Evolutionary conservation across 257 asterid genomes (phyloP).

Genomic region (Schizonepeta tenuifolia): DNA sequence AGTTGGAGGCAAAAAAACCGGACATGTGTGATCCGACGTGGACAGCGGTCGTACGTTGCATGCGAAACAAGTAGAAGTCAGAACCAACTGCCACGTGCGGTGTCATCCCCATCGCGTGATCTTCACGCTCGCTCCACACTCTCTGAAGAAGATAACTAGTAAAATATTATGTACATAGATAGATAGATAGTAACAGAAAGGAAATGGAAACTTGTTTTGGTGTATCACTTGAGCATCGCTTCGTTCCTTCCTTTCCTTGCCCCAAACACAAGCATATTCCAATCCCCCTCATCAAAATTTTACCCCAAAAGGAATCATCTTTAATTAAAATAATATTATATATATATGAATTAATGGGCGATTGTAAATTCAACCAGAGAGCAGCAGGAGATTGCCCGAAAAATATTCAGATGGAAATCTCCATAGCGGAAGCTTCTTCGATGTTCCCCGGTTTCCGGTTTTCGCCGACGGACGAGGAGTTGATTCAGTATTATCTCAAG

Average conservation of each 20-base stretch:
- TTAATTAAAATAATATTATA: background rate
- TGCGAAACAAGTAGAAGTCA: conserved; percentile 36
- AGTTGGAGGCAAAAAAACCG: too few relatives aligned
- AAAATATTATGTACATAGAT: too few relatives aligned
- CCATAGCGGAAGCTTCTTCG: conserved; percentile 65
- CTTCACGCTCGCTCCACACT: conserved; percentile 22
- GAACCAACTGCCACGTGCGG: conserved; percentile 31
- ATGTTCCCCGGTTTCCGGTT: conserved; percentile 88
- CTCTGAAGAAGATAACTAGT: background rate
- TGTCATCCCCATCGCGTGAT: conserved; percentile 28
- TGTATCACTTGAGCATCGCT: conserved; percentile 12
- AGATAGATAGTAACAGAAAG: too few relatives aligned
- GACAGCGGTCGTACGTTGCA: conserved; percentile 23
- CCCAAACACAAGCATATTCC: conserved; percentile 1
- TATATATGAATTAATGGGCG: background rate
- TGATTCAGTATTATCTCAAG: conserved; percentile 68
- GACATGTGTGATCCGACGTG: conserved; percentile 2
- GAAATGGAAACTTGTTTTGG: conserved; percentile 5
- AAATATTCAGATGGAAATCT: conserved; percentile 49
- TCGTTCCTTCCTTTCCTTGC: conserved; percentile 28
- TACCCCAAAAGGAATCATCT: background rate
- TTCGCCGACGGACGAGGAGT: conserved; percentile 84
- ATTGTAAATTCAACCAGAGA: background rate
- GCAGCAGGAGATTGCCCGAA: background rate
- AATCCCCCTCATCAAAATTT: background rate